Base-by-base conservation (phyloP, 495 filamentous ascomycete species). In the Emericellopsis terricola region DNA sequence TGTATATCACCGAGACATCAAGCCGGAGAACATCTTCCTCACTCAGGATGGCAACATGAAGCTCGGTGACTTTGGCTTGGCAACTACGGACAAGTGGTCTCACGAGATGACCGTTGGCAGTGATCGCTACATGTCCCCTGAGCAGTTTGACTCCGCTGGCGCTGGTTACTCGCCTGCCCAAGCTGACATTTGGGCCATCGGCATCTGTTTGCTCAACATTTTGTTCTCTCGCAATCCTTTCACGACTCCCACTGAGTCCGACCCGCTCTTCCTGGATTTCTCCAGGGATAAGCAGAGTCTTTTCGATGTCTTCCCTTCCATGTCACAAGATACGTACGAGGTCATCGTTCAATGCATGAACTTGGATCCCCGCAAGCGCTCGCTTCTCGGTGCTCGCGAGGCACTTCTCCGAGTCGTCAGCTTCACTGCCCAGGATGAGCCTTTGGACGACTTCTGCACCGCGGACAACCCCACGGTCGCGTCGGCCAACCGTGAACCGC, bases 1-100 rank as follows among this genome's bases (percentile, higher is more conserved):
- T 39, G 66, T 96, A 45, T 94, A 86, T 55, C 89, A 97, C 52
- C 84, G 89, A 38, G 89, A 97, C 55, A 94, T 97, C 70, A 97
- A 97, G 62, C 89, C 89, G 6, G 89, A 97, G 67, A 97, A 97
- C 60, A 92, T 97, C 56, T 96, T 97, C 57, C 65, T 97, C 40
- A 79, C 71, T 41, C 68, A 84, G 38, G 69, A 74, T 33, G 86
- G 91, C 16, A 67, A 75, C 28, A 80, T 94, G 76, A 97, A 97
- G 59, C 75, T 97, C 24, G 89, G 89, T 46, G 89, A 97, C 54
- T 91, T 96, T 50, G 89, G 89, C 36, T 65, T 97, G 29, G 85
- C 83, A 29, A 93, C 87, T 7, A 73, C 70, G 3, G 82, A 91
- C 20, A 53, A 65, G 43, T 93, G 83, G 85, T 85, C 77, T 28